These are phyloP conservation scores for Coemansia sp. DNA, from an alignment of 192 early-diverging fungal species.

Conservation along the genomic window DNA sequence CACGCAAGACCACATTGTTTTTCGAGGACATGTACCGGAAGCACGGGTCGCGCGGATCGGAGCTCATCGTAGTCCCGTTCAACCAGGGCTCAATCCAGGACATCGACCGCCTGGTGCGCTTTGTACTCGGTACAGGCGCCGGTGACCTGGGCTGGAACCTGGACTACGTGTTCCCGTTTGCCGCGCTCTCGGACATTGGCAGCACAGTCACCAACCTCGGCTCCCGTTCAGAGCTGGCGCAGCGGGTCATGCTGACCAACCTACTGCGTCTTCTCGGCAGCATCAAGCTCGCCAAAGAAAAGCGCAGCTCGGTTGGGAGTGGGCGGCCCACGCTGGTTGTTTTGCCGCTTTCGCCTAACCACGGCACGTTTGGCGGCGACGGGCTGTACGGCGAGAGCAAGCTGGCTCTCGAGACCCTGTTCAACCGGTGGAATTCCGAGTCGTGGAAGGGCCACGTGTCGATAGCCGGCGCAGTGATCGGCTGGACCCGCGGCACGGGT, in stretches of 20 bases:
- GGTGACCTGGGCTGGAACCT: conserved; percentile 80
- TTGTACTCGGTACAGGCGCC: no score
- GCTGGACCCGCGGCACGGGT: conserved; percentile 95
- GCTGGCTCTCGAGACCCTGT: conserved; percentile 81
- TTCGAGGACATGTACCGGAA: conserved; percentile 86
- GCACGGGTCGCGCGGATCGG: conserved; percentile 79
- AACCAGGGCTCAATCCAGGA: conserved; percentile 89
- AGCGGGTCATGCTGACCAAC: conserved; percentile 93
- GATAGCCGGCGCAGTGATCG: conserved; percentile 87
- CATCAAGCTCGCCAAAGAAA: conserved; percentile 80
- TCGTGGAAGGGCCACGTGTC: conserved; percentile 83
- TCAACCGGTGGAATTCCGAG: conserved; percentile 91
- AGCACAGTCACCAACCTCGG: conserved; percentile 79
- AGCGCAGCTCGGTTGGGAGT: conserved; percentile 67
- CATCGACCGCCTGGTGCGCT: conserved; percentile 71
- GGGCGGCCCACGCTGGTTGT: conserved; percentile 82
- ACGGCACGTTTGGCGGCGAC: conserved; percentile 87
- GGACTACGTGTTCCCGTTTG: conserved; percentile 92
- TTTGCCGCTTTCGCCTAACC: conserved; percentile 91
- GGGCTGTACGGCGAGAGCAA: conserved; percentile 97
- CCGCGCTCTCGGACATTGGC: conserved; percentile 84
- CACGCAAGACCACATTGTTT: conserved; percentile 72
- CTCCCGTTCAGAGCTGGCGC: conserved; percentile 83
- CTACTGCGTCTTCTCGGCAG: conserved; percentile 79
- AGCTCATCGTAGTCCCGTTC: conserved; percentile 92